Conservation (phyloP, 805 yeast genomes). For the Nakazawaea ernobii region DNA sequence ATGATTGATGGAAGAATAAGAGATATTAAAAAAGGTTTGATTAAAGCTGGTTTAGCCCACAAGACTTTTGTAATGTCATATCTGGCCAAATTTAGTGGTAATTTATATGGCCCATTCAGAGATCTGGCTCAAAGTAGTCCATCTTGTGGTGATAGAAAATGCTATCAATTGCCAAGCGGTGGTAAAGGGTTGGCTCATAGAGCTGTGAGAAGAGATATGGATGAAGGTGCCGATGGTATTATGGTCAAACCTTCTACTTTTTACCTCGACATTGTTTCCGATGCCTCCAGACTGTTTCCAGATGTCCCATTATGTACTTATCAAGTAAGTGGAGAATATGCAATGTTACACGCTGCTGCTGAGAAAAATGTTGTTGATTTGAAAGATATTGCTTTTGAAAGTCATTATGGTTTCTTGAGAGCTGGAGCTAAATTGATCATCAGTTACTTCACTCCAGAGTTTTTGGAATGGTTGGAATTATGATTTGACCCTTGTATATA, state of each 20-base stretch:
- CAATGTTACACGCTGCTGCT: conserved; percentile 98
- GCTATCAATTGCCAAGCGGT: conserved; percentile 90
- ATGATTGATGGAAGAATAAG: conserved; percentile 94
- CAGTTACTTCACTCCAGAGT: conserved; percentile 92
- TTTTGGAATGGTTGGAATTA: conserved; percentile 78
- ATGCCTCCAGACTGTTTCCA: conserved; percentile 74
- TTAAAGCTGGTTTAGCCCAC: conserved; percentile 79
- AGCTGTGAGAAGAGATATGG: conserved; percentile 78
- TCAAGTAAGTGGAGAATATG: conserved; percentile 96
- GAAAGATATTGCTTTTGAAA: conserved; percentile 72
- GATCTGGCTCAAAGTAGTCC: conserved; percentile 96
- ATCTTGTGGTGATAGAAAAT: conserved; percentile 82
- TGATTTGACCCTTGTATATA: conserved; percentile 15
- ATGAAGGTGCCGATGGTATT: conserved; percentile 93
- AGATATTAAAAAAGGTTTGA: conserved; percentile 82
- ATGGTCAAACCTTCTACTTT: conserved; percentile 96
- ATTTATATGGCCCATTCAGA: conserved; percentile 92
- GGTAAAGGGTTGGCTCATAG: conserved; percentile 92
- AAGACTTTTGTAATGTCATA: conserved; percentile 87
- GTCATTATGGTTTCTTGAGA: conserved; percentile 85
- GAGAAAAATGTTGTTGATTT: conserved; percentile 90
- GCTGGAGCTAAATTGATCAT: conserved; percentile 94
- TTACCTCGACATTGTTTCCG: conserved; percentile 84
- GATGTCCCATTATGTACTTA: conserved; percentile 92
- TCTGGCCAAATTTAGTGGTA: conserved; percentile 90